A percentile compares a stretch with the other conserved stretches of the same genome.
Evolutionary conservation across 768 basidiomycete species (phyloP).

Genomic region (Leccinellum luteum): DNA sequence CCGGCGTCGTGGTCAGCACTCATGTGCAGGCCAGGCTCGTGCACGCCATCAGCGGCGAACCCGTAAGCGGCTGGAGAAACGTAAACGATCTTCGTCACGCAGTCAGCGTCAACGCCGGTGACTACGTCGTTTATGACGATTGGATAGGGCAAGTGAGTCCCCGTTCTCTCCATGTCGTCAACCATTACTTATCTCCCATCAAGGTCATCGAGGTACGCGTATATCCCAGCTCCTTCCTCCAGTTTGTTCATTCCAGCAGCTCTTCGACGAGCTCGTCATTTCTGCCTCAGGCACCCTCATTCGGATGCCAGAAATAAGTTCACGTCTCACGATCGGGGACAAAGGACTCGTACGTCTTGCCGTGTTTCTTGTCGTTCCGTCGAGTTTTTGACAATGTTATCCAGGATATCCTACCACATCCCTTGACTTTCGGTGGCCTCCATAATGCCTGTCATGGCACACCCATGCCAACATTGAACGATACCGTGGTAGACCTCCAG

Average conservation of each 20-base stretch:
- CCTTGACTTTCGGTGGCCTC: conserved; percentile 44
- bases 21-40: conserved; percentile 64
- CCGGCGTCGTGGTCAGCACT: conserved; percentile 69
- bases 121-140: conserved; percentile 78
- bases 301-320: conserved; percentile 73
- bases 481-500: conserved; percentile 68
- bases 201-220: conserved; percentile 73
- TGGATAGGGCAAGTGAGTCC: conserved; percentile 85
- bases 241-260: conserved; percentile 40
- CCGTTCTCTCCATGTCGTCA: conserved; percentile 6
- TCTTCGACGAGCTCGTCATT: conserved; percentile 80
- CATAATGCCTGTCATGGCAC: conserved; percentile 46
- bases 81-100: conserved; percentile 55
- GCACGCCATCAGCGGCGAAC: conserved; percentile 67
- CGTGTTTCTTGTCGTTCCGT: neutral
- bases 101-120: conserved; percentile 67
- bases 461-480: conserved; percentile 42
- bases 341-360: conserved; percentile 57
- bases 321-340: conserved; percentile 72
- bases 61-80: conserved; percentile 62
- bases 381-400: conserved; percentile 1
- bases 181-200: conserved; percentile 12
- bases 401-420: conserved; percentile 67
- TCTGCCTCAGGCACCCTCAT: conserved; percentile 69
- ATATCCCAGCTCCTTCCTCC: neutral